Evolutionary conservation across 345 rosid species (phyloP), one percentile per base, ranked within the genome.

Genomic region (Schrenkiella parvula): DNA sequence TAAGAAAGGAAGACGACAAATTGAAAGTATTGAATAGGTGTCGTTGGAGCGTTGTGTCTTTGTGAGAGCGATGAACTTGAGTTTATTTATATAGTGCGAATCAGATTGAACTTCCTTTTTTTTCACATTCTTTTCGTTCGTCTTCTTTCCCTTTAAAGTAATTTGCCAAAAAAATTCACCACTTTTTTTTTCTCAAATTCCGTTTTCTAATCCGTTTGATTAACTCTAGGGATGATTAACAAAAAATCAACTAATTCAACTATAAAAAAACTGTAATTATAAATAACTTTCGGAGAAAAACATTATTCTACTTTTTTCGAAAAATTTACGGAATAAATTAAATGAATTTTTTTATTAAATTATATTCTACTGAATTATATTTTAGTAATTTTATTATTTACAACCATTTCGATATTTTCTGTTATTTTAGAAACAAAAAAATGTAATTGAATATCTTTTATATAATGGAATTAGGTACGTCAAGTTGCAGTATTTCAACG

Each of bases 1-100:
- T 39, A 18, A 19, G 14, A 3, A 13, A 14, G 28, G 57, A 74
- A 74, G 61, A 50, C 53, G 78, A 67, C 73, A 59, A 60, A 48
- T 11, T 41, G 43, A 52, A 41, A 50, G 37, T 51, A 42, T 56
- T 57, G 73, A 44, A 6, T 42, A 44, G 22, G 42, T 35, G 60
- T 60, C 60, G 41, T 48, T 60, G 50, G 35, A 58, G 66, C 6
- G 38, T 46, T 58, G 25, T 1, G 66, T 14, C 26, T 44, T 50
- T 51, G 22, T 21, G 38, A 21, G 56, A 72, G 21, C 53, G 55
- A 53, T 8, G 46, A 53, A 52, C 63, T 31, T 34, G 46, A n/a
- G 56, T 53, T 71, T 21, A 17, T 55, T 47, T 47, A 50, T 50
- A 61, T 71, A 41, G 46, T 39, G 35, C 62, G 17, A 26, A 18